These are phyloP conservation scores for Pestalotiopsis sp. DNA, from an alignment of 2,329 filamentous ascomycete species.

Conservation along the genomic window DNA sequence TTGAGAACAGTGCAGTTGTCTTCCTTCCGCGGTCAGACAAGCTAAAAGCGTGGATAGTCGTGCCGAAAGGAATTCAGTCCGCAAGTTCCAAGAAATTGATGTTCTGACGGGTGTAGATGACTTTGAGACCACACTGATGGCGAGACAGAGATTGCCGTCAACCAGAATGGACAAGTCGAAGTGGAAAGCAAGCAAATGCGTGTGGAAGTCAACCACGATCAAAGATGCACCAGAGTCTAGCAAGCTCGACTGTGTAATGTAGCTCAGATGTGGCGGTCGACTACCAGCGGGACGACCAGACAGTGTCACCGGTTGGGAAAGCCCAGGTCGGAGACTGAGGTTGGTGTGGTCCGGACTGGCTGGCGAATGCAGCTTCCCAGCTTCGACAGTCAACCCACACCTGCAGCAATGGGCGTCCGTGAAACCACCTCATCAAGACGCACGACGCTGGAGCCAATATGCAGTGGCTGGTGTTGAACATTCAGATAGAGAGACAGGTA, in stretches of 20 bases:
- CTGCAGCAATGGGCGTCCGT: background rate
- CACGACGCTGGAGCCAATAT: background rate
- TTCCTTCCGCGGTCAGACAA: background rate
- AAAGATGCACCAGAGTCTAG: background rate
- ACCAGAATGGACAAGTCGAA: background rate
- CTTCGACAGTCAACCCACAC: background rate
- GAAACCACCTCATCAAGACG: background rate
- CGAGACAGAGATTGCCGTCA: background rate
- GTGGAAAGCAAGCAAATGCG: background rate
- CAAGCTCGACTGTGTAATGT: background rate
- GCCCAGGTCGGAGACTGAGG: background rate
- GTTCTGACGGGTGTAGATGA: conserved; percentile 12
- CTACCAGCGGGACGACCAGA: background rate
- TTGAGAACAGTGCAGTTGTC: conserved; percentile 4
- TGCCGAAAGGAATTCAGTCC: conserved; percentile 10
- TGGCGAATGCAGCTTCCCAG: background rate
- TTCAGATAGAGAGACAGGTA: background rate
- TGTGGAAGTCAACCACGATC: background rate
- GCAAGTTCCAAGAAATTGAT: conserved; percentile 21
- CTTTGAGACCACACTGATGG: background rate
- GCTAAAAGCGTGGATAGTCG: conserved; percentile 1
- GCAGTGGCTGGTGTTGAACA: background rate
- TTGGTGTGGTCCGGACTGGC: background rate
- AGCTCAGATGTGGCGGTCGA: background rate
- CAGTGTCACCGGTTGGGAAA: background rate